Percentiles rank a stretch among this genome's conserved stretches.
These are phyloP conservation scores for Candida broadrunensis DNA, from an alignment of 805 yeast genomes.

Conservation along the genomic window DNA sequence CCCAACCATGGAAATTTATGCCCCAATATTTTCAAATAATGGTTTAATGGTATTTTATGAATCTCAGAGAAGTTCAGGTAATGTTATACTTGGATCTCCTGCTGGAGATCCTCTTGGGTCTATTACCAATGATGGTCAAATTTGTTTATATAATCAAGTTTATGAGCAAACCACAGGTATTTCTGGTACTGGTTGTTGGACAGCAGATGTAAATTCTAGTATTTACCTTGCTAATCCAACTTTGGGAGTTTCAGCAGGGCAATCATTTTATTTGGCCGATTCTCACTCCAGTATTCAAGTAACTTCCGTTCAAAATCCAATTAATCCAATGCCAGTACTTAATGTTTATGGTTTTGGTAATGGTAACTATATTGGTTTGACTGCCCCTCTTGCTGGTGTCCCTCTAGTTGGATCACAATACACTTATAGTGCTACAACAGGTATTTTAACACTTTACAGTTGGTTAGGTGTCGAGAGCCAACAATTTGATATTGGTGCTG, in stretches of 20 bases:
- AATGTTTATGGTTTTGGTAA: conserved; percentile 18
- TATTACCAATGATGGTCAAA: conserved; percentile 18
- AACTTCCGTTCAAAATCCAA: background rate
- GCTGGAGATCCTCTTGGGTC: conserved; percentile 1
- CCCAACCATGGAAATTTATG: conserved; percentile 11
- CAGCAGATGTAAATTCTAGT: conserved; percentile 10
- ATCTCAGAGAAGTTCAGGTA: conserved; percentile 7
- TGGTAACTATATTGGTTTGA: conserved; percentile 11
- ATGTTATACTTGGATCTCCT: conserved; percentile 13
- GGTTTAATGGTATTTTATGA: conserved; percentile 17
- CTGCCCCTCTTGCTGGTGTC: background rate
- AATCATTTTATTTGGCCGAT: conserved; percentile 12
- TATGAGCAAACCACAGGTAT: conserved; percentile 21
- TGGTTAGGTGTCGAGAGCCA: conserved; percentile 3
- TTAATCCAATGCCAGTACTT: conserved; percentile 4
- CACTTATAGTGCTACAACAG: conserved; percentile 11
- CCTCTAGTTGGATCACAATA: conserved; percentile 1
- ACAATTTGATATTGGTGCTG: conserved; percentile 19
- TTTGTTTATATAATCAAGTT: conserved; percentile 20
- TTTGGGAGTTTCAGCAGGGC: conserved; percentile 7
- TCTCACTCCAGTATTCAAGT: conserved; percentile 9
- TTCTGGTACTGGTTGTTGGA: conserved; percentile 27
- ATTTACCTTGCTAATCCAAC: conserved; percentile 6
- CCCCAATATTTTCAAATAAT: conserved; percentile 13
- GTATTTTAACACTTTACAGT: conserved; percentile 16